A percentile compares a stretch with the other conserved stretches of the same genome.
phyloP scores from a whole-genome alignment of 2,329 filamentous ascomycete species.

The Domatiomyces globalis region DNA sequence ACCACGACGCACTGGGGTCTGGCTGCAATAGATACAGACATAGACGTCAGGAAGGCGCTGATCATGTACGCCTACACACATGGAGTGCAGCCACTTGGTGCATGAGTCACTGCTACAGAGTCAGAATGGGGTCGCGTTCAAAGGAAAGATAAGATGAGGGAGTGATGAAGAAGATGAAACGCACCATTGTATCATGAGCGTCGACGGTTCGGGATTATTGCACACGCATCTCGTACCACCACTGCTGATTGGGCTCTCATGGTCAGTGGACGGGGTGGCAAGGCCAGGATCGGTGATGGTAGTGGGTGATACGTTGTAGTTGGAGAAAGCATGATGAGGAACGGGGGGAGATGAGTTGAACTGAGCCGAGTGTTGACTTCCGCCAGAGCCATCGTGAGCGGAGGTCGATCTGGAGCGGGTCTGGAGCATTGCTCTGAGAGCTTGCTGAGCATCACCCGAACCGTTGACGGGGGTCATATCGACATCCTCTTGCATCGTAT shows the following conservation, averaged over 20 bases:
- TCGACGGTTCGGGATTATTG: conserved; percentile 38
- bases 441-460: conserved; percentile 32
- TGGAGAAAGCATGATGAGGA: conserved; percentile 26
- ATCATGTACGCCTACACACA: conserved; percentile 41
- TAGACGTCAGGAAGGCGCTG: conserved; percentile 35
- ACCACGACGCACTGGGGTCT: conserved; percentile 28
- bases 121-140: background rate
- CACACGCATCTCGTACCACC: conserved; percentile 45
- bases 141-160: background rate
- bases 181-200: conserved; percentile 47
- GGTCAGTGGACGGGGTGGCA: conserved; percentile 40
- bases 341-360: conserved; percentile 32
- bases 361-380: conserved; percentile 17
- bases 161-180: conserved; percentile 6
- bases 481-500: conserved; percentile 10
- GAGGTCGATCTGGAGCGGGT: conserved; percentile 21
- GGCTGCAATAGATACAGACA: conserved; percentile 38
- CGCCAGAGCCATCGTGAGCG: conserved; percentile 11
- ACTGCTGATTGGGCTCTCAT: conserved; percentile 36
- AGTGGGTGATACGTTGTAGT: conserved; percentile 35
- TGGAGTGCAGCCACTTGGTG: conserved; percentile 47
- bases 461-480: conserved; percentile 20
- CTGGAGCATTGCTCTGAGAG: conserved; percentile 32
- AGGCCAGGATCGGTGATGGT: conserved; percentile 37
- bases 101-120: conserved; percentile 38